Percentiles rank a stretch among this genome's conserved stretches.
Conservation (phyloP, 2,329 filamentous ascomycete species). For the Microthyrium microscopicum region DNA sequence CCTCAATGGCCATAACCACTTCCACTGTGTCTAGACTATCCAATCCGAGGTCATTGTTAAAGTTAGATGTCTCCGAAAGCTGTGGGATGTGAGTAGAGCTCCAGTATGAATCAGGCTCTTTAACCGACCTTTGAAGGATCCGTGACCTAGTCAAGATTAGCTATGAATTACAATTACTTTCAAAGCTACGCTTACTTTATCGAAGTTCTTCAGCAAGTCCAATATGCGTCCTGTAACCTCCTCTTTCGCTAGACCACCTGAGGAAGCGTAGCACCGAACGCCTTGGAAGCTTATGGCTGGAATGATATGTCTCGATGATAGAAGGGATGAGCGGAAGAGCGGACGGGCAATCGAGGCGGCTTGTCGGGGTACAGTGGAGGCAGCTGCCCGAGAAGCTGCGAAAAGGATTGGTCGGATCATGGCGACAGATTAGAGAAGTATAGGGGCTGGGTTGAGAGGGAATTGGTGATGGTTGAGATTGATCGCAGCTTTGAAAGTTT, state of each 20-base stretch:
- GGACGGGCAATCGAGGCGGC: slow-evolving; percentile 39
- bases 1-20: slow-evolving; percentile 99
- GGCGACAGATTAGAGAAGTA: slow-evolving; percentile 24
- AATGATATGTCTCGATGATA: slow-evolving; percentile 43
- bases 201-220: slow-evolving; percentile 85
- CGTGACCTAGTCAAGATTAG: slow-evolving; percentile 35
- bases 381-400: slow-evolving; percentile 48
- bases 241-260: slow-evolving; percentile 57
- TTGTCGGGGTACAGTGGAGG: slow-evolving; percentile 24
- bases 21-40: slow-evolving; percentile 97
- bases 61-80: slow-evolving; percentile 76
- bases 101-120: too few species aligned
- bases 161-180: not conserved
- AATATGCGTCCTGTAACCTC: slow-evolving; percentile 88
- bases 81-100: slow-evolving; percentile 24
- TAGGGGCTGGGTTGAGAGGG: too few species aligned
- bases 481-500: too few species aligned
- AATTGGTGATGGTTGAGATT: too few species aligned
- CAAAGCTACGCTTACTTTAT: slow-evolving; percentile 54
- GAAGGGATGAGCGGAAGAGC: slow-evolving; percentile 43
- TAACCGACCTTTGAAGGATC: slow-evolving; percentile 44
- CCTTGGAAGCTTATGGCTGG: slow-evolving; percentile 41
- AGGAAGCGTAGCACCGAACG: slow-evolving; percentile 75
- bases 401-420: slow-evolving; percentile 88
- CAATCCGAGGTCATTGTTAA: slow-evolving; percentile 90